Conservation (phyloP, 2,329 filamentous ascomycete genomes). For the Fusarium luffae region DNA sequence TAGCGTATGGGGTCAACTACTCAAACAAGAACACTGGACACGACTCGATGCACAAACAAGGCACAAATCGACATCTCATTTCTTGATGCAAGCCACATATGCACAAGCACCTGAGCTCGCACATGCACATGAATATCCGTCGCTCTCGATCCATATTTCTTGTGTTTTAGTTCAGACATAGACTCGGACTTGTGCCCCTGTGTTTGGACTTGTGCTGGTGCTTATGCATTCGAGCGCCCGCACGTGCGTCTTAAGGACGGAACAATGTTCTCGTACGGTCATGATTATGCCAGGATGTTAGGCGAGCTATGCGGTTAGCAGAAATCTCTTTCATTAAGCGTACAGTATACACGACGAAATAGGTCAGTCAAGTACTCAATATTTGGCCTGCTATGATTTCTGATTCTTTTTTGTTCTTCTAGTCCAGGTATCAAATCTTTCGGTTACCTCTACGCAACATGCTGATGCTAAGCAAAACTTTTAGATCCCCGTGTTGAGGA, state of each 20-base stretch:
- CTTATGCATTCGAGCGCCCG: constrained; percentile 27
- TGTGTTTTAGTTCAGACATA: constrained; percentile 21
- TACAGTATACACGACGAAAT: background rate
- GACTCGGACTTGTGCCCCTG: constrained; percentile 17
- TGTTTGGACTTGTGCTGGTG: constrained; percentile 23
- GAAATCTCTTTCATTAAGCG: background rate
- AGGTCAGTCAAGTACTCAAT: background rate
- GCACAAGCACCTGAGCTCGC: constrained; percentile 32
- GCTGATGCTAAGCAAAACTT: constrained; percentile 1
- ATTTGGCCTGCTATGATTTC: background rate
- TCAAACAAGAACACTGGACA: constrained; percentile 18
- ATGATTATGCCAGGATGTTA: background rate
- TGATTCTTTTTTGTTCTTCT: background rate
- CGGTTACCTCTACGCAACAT: background rate
- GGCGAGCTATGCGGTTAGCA: background rate
- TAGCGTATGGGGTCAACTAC: constrained; percentile 30
- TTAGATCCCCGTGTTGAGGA: constrained; percentile 5
- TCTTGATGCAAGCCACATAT: constrained; percentile 44
- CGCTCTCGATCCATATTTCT: constrained; percentile 6
- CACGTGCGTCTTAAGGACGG: constrained; percentile 15
- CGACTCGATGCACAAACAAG: constrained; percentile 38
- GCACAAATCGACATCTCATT: constrained; percentile 46
- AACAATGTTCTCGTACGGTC: constrained; percentile 1
- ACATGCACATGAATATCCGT: constrained; percentile 26
- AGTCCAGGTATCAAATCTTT: background rate